Conservation (phyloP, 1,284 basidiomycete species). For the Phaffia rhodozyma region DNA sequence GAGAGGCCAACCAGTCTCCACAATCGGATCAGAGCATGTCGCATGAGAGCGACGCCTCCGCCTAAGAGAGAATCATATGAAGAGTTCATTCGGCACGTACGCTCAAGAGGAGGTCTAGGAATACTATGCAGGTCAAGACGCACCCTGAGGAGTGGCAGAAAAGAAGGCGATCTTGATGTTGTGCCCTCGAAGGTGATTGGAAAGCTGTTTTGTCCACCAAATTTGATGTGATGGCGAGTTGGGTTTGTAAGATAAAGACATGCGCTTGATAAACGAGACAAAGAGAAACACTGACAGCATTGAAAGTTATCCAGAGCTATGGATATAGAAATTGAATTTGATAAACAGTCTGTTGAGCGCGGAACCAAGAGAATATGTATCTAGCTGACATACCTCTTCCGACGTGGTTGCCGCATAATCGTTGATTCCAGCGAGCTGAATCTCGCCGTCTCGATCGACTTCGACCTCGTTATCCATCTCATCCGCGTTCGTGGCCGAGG, state of each 20-base stretch:
- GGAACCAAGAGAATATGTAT: neutral
- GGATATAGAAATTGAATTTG: neutral
- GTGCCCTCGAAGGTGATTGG: conserved; percentile 65
- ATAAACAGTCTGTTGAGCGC: neutral
- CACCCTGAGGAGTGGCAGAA: conserved; percentile 76
- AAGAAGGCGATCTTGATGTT: conserved; percentile 78
- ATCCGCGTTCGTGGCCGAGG: neutral
- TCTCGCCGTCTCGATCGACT: conserved; percentile 29
- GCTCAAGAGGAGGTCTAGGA: neutral
- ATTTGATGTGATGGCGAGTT: conserved; percentile 25
- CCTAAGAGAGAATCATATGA: neutral
- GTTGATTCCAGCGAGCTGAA: conserved; percentile 26
- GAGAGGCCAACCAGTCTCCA: conserved; percentile 59
- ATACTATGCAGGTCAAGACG: neutral
- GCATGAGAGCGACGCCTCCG: conserved; percentile 77
- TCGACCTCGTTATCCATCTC: conserved; percentile 27
- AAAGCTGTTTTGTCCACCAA: conserved; percentile 48
- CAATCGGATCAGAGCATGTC: conserved; percentile 75
- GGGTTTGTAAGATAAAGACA: neutral
- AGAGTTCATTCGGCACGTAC: conserved; percentile 28
- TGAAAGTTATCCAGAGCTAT: conserved; percentile 5
- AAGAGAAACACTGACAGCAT: neutral
- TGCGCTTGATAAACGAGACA: too few relatives aligned
- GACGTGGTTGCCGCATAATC: conserved; percentile 31
- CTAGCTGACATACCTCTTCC: conserved; percentile 22